These are phyloP conservation scores for Linnemannia exigua DNA, from an alignment of 192 early-diverging fungal species.

Conservation along the genomic window DNA sequence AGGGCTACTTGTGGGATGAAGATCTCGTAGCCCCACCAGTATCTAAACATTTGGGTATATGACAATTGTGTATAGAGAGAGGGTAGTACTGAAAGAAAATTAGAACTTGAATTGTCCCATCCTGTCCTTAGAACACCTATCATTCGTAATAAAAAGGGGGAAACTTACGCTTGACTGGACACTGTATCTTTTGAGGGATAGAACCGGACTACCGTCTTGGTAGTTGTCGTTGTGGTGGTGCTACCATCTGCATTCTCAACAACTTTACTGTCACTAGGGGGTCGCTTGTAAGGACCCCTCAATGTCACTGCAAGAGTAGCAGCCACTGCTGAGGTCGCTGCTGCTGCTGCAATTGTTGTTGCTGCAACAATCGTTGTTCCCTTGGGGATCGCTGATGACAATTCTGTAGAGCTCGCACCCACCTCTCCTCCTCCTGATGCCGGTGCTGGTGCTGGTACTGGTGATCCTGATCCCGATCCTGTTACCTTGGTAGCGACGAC, in stretches of 20 bases:
- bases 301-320: conserved; percentile 30
- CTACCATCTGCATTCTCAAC: background rate
- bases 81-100: no score
- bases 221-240: conserved; percentile 5
- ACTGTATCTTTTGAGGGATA: conserved; percentile 41
- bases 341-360: conserved; percentile 47
- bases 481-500: background rate
- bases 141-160: background rate
- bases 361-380: conserved; percentile 36
- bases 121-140: no score
- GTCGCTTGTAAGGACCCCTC: background rate
- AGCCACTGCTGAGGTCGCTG: conserved; percentile 43
- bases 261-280: background rate
- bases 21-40: conserved; percentile 64
- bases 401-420: background rate
- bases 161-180: conserved; percentile 47
- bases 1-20: conserved; percentile 58
- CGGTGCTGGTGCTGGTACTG: no score
- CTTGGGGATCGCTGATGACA: conserved; percentile 1
- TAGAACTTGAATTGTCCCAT: no score
- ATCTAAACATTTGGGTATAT: conserved; percentile 14
- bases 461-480: background rate
- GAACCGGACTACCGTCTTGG: conserved; percentile 30
- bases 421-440: background rate
- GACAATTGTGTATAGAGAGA: background rate